These are phyloP conservation scores for Hypoxylon sp. DNA, from an alignment of 2,329 filamentous ascomycete species.

Conservation along the genomic window DNA sequence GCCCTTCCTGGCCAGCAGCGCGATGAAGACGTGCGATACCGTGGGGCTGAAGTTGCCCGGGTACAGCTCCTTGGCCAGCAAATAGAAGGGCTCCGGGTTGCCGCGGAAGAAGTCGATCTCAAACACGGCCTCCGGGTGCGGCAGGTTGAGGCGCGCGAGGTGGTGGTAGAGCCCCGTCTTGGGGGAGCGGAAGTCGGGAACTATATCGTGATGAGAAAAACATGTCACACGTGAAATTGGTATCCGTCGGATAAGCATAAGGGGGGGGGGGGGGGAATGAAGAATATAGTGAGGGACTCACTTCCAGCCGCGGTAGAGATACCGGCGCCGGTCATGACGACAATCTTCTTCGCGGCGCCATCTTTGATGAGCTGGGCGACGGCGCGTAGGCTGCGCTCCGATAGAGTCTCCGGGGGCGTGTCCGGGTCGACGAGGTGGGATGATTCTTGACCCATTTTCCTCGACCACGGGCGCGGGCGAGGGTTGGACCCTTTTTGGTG, in stretches of 20 bases:
- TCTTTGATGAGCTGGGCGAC: conserved; percentile 84
- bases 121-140: conserved; percentile 92
- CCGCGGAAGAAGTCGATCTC: conserved; percentile 89
- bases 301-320: conserved; percentile 81
- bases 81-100: conserved; percentile 91
- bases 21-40: conserved; percentile 88
- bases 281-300: conserved; percentile 48
- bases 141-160: conserved; percentile 84
- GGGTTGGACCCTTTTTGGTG: conserved; percentile 41
- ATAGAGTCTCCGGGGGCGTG: conserved; percentile 72
- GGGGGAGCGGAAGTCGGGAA: conserved; percentile 95
- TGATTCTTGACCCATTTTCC: conserved; percentile 87
- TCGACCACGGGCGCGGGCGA: conserved; percentile 43
- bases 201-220: conserved; percentile 57
- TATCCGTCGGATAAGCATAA: background rate
- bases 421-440: conserved; percentile 75
- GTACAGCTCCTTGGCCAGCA: conserved; percentile 90
- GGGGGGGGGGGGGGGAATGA: background rate
- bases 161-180: conserved; percentile 95
- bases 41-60: conserved; percentile 91
- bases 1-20: conserved; percentile 81
- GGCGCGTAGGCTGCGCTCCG: conserved; percentile 75
- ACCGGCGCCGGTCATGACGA: conserved; percentile 91
- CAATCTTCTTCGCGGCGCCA: conserved; percentile 75
- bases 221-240: background rate